Conservation (phyloP, 306 rosid genomes). For the Casuarina cunninghamiana region DNA sequence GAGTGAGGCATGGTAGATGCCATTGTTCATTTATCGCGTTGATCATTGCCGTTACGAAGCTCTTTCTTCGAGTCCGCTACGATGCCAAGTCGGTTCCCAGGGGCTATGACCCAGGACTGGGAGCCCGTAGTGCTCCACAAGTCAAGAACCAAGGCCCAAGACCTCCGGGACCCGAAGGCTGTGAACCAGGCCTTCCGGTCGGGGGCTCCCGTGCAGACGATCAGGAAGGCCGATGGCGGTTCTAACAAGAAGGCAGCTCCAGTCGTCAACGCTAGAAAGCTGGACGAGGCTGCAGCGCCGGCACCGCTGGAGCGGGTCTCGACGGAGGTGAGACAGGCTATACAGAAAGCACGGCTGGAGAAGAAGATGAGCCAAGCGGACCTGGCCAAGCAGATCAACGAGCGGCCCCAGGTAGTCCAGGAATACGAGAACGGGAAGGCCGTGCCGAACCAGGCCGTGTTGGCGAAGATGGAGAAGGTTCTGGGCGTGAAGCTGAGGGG, state of each 20-base stretch:
- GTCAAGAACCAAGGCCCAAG: slow-evolving; percentile 55
- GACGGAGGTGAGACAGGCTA: slow-evolving; percentile 56
- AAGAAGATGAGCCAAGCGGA: slow-evolving; percentile 83
- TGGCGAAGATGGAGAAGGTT: slow-evolving; percentile 74
- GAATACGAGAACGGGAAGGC: slow-evolving; percentile 90
- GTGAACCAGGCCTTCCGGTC: slow-evolving; percentile 78
- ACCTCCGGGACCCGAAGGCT: slow-evolving; percentile 57
- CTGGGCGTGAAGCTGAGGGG: slow-evolving; percentile 84
- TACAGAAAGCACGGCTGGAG: slow-evolving; percentile 78
- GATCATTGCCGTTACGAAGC: too few species aligned
- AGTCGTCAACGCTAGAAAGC: slow-evolving; percentile 49
- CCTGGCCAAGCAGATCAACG: slow-evolving; percentile 76
- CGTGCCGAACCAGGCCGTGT: slow-evolving; percentile 64
- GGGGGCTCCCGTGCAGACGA: slow-evolving; percentile 55
- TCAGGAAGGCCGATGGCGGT: slow-evolving; percentile 64
- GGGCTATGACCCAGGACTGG: slow-evolving; percentile 72
- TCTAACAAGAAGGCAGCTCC: slow-evolving; percentile 61
- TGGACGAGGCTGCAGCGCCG: slow-evolving; percentile 74
- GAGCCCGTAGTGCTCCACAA: slow-evolving; percentile 70
- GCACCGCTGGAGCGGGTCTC: slow-evolving; percentile 60
- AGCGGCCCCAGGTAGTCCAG: slow-evolving; percentile 75
- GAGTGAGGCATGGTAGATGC: too few species aligned
- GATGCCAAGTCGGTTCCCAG: slow-evolving; percentile 73
- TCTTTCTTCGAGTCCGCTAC: neutral
- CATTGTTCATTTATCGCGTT: too few species aligned